Evolutionary conservation across 495 filamentous ascomycete species (phyloP).

Genomic region (Poronia punctata): DNA sequence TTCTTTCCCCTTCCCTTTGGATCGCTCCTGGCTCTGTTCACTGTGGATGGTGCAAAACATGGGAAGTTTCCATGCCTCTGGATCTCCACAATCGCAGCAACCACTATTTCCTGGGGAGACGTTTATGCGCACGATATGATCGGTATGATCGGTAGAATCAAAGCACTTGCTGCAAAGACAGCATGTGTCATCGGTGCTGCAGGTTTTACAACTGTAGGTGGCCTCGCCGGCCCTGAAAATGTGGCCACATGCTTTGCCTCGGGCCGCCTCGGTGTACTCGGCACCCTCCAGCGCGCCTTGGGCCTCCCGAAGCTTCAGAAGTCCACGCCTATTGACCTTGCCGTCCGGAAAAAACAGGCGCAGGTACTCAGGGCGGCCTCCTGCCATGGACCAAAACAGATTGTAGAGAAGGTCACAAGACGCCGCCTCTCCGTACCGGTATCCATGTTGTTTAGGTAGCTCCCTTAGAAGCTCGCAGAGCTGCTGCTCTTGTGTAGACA

Average conservation of each 20-base stretch:
- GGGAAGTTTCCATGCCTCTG: conserved; percentile 83
- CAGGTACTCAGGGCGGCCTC: conserved; percentile 63
- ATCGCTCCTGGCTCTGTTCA: conserved; percentile 42
- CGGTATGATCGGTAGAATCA: conserved; percentile 90
- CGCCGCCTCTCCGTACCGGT: conserved; percentile 66
- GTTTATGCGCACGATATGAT: conserved; percentile 78
- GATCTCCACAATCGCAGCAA: conserved; percentile 95
- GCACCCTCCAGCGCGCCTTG: conserved; percentile 91
- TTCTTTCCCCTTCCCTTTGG: conserved; percentile 60
- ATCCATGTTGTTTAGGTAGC: conserved; percentile 58
- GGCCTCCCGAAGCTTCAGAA: conserved; percentile 71
- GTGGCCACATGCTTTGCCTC: conserved; percentile 94
- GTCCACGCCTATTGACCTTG: conserved; percentile 43
- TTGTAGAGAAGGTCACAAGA: conserved; percentile 61
- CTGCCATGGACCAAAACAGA: conserved; percentile 81
- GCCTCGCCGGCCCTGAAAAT: conserved; percentile 91
- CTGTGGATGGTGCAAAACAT: conserved; percentile 93
- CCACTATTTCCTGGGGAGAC: conserved; percentile 85
- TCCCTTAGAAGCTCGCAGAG: conserved; percentile 70
- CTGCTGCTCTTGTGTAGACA: conserved; percentile 69
- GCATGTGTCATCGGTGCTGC: conserved; percentile 79
- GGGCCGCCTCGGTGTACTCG: conserved; percentile 86
- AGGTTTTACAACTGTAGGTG: conserved; percentile 89
- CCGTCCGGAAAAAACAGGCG: conserved; percentile 73
- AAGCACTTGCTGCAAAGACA: conserved; percentile 88